These are phyloP conservation scores for Flaveria sonorensis DNA, from an alignment of 129 eudicot genomes.

Conservation along the genomic window DNA sequence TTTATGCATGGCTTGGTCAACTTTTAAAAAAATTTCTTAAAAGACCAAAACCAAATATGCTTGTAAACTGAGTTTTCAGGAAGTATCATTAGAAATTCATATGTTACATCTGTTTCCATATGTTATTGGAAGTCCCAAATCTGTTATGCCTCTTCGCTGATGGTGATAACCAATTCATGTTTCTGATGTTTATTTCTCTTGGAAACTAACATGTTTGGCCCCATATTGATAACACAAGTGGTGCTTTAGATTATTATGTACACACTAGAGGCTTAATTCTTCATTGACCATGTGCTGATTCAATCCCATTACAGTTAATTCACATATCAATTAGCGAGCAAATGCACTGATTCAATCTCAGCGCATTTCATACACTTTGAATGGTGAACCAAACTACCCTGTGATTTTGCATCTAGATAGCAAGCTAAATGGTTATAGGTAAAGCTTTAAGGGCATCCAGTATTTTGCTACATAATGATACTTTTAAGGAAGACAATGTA, in stretches of 20 bases:
- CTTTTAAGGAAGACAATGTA: background rate
- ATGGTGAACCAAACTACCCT: slow-evolving; percentile 1
- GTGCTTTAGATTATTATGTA: slow-evolving; percentile 2
- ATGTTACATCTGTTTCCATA: background rate
- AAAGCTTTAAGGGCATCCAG: background rate
- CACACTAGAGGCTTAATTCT: background rate
- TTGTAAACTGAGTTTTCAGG: background rate
- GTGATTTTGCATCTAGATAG: background rate
- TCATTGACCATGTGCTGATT: background rate
- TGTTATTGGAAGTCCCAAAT: background rate
- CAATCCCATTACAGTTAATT: background rate
- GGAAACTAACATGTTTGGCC: background rate
- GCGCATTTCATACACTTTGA: background rate
- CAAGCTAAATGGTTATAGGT: background rate
- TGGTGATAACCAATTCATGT: background rate
- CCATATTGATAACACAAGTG: background rate
- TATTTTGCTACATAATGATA: background rate
- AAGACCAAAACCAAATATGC: slow-evolving; percentile 11
- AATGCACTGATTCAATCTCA: background rate
- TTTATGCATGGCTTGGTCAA: background rate
- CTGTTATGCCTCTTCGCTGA: background rate
- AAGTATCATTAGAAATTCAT: background rate
- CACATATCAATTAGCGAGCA: background rate
- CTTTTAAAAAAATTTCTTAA: background rate
- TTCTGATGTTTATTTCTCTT: background rate